Conservation (phyloP, 2,329 filamentous ascomycete species). For the Epichloe festucae region DNA sequence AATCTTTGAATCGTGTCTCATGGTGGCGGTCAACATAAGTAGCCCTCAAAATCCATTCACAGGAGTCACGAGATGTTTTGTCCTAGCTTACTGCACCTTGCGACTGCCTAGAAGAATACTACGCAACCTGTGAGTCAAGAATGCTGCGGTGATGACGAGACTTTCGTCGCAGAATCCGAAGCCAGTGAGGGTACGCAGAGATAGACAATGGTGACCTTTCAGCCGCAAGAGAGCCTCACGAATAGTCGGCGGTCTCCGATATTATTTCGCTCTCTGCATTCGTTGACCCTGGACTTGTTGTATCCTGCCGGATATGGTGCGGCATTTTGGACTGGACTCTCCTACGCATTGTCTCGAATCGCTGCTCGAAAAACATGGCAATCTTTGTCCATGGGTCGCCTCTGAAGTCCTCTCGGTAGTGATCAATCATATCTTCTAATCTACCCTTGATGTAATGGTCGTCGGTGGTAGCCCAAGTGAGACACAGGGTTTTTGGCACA, state of each 20-base stretch:
- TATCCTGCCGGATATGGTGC: not conserved
- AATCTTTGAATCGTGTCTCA: too few species aligned
- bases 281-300: not conserved
- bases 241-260: not conserved
- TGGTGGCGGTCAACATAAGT: too few species aligned
- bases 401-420: slow-evolving; percentile 4
- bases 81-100: too few species aligned
- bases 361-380: slow-evolving; percentile 2
- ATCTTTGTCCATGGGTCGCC: slow-evolving; percentile 3
- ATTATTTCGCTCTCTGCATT: not conserved
- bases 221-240: not conserved
- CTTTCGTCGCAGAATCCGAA: too few species aligned
- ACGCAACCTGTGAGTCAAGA: too few species aligned
- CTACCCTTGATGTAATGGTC: not conserved
- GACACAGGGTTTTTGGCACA: slow-evolving; percentile 4
- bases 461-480: slow-evolving; percentile 4
- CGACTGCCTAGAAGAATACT: too few species aligned
- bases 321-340: not conserved
- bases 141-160: too few species aligned
- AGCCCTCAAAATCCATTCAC: too few species aligned
- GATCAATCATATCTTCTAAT: slow-evolving; percentile 4
- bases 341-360: slow-evolving; percentile 1
- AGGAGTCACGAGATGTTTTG: too few species aligned
- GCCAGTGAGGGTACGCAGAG: too few species aligned
- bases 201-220: too few species aligned